Percentiles rank a stretch among this genome's conserved stretches.
These are phyloP conservation scores for Phytophthora hybrid DNA, from an alignment of 352 stramenopile species.

Conservation along the genomic window DNA sequence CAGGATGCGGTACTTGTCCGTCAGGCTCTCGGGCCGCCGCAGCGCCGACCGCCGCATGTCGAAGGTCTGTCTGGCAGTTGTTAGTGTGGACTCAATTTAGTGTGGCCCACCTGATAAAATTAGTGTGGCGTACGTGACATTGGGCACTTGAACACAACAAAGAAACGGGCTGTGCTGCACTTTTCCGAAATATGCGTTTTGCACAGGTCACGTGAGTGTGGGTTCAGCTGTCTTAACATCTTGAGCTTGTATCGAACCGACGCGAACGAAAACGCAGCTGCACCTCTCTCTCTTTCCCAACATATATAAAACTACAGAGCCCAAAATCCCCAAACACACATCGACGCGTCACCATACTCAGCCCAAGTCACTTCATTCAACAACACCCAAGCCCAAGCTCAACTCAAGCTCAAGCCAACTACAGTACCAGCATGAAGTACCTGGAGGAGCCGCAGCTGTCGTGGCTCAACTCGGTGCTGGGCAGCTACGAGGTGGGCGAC, in stretches of 20 bases:
- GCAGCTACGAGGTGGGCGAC: conserved; percentile 88
- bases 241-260: background rate
- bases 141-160: background rate
- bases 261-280: background rate
- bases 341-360: conserved; percentile 3
- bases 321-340: background rate
- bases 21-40: conserved; percentile 73
- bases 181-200: background rate
- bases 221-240: background rate
- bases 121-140: background rate
- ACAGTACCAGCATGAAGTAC: conserved; percentile 88
- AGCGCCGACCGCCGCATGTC: conserved; percentile 70
- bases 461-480: conserved; percentile 91
- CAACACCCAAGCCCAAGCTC: conserved; percentile 7
- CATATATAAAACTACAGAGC: background rate
- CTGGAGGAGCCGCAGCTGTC: conserved; percentile 91
- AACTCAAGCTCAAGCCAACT: background rate
- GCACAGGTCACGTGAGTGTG: background rate
- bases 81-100: too few species aligned
- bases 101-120: background rate
- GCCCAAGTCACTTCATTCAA: conserved; percentile 5
- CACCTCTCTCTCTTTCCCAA: background rate
- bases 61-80: too few species aligned
- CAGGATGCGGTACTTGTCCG: conserved; percentile 87
- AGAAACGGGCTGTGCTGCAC: background rate